Evolutionary conservation across 371 early-diverging fungal species (phyloP).

Genomic region (Mortierella sp.): DNA sequence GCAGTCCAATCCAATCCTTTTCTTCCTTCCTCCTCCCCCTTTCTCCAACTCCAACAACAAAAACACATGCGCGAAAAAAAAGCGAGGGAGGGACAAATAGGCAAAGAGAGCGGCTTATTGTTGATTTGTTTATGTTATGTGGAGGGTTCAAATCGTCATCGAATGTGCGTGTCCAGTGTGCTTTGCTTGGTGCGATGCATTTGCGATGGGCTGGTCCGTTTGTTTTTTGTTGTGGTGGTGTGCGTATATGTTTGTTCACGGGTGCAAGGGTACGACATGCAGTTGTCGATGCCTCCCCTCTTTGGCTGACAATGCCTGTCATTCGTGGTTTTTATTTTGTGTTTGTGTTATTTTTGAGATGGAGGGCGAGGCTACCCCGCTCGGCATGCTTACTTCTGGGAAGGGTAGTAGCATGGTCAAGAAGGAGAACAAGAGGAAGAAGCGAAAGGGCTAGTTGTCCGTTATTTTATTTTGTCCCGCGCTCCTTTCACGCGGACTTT

Average conservation of each 20-base stretch:
- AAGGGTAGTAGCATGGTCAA: conserved; percentile 12
- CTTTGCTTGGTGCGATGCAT: neutral
- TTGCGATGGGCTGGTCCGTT: conserved; percentile 2
- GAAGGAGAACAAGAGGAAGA: neutral
- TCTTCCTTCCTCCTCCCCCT: neutral
- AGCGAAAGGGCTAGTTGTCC: conserved; percentile 2
- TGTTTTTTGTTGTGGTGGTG: neutral
- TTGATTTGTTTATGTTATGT: conserved; percentile 4
- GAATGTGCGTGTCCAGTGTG: neutral
- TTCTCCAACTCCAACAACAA: neutral
- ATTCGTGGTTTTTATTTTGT: neutral
- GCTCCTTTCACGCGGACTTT: conserved; percentile 10
- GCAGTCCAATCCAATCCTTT: neutral
- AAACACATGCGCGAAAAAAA: neutral
- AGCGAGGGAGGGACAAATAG: neutral
- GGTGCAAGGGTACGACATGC: neutral
- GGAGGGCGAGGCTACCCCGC: neutral
- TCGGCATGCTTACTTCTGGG: conserved; percentile 2
- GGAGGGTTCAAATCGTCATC: conserved; percentile 4
- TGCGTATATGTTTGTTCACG: conserved; percentile 4
- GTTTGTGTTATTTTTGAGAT: neutral
- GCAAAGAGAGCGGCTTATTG: conserved; percentile 1
- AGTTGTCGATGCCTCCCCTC: neutral
- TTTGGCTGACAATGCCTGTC: conserved; percentile 6
- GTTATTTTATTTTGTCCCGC: conserved; percentile 9